Evolutionary conservation across 2,329 filamentous ascomycete genomes (phyloP), one percentile per base, ranked within the genome.

Genomic region (Ceratocystis cacaofunesta): DNA sequence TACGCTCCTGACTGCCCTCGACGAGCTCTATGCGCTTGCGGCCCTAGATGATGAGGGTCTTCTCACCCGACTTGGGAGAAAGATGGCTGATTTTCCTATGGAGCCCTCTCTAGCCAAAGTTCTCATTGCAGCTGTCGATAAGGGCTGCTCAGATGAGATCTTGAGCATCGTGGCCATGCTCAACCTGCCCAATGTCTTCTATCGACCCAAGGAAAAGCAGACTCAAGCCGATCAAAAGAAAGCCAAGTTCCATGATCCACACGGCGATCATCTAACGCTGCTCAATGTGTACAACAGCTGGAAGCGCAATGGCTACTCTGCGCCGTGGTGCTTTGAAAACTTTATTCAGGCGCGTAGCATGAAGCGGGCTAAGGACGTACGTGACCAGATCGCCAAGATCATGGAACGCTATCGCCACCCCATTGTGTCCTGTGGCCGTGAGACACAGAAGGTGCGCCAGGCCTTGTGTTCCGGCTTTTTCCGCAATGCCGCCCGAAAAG

Each of bases 31-130:
- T 72, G 90, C 91, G 0, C 79, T 99, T 10, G 90, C 88, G 2
- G 92, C 92, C 0, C 80, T 99, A 0, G 94, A 99, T 69, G 92
- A 99, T 71, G 94, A 99, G 80, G 94, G 94, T 15, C 81, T 99
- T 0, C 78, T 99, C 1, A 99, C 94, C 0, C 85, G 94, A 5
- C 81, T 96, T 1, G 94, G 94, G 6, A 85, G 94, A 58, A 95
- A 96, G 74, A 97, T 99, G 92, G 92, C 94, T 10, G 92, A 99
- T 72, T 97, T 97, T 74, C 94, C 94, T 0, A 97, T 97, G 90
- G 92, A 97, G 66, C 94, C 94, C 0, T 85, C 90, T 0, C 81
- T 97, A 0, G 89, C 92, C 64, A 99, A 97, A 74, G 86, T 90
- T 0, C 82, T 99, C 1, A 95, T 99, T 68, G 87, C 86, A 10